Conservation (phyloP, 176 grass and related monocot genomes). For the Rhynchospora breviuscula region DNA sequence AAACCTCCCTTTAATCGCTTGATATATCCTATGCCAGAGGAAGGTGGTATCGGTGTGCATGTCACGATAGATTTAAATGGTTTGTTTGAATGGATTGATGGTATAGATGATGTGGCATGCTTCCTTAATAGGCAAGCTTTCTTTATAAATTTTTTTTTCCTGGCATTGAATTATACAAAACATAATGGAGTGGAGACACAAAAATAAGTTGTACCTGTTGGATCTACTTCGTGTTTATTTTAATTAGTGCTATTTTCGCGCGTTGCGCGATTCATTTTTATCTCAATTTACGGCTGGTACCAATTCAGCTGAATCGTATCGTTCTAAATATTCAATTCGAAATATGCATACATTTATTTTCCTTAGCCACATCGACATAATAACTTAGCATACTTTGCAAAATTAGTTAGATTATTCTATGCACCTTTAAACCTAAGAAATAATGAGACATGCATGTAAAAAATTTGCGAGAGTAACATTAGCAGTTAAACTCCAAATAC, state of each 20-base stretch:
- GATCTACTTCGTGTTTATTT: background rate
- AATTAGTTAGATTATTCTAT: too few relatives aligned
- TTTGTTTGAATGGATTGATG: conserved; percentile 76
- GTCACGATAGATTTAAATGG: conserved; percentile 76
- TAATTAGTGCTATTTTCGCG: background rate
- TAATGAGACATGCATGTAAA: too few relatives aligned
- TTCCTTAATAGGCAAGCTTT: conserved; percentile 63
- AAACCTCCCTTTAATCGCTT: conserved; percentile 61
- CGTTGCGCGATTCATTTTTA: too few relatives aligned
- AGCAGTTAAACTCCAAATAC: too few relatives aligned
- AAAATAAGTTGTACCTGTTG: background rate
- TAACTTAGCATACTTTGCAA: too few relatives aligned
- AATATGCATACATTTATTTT: too few relatives aligned
- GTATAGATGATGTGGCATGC: conserved; percentile 46
- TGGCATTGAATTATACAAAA: background rate
- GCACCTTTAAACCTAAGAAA: too few relatives aligned
- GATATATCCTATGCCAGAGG: conserved; percentile 95
- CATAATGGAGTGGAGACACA: background rate
- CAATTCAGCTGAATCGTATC: too few relatives aligned
- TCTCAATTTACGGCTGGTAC: too few relatives aligned
- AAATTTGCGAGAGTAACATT: too few relatives aligned
- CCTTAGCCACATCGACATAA: too few relatives aligned
- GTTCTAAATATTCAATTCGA: too few relatives aligned
- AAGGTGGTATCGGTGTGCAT: conserved; percentile 92
- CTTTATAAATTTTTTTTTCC: background rate